Evolutionary conservation across 2,329 filamentous ascomycete species (phyloP).

Genomic region (Emmonsia crescens): DNA sequence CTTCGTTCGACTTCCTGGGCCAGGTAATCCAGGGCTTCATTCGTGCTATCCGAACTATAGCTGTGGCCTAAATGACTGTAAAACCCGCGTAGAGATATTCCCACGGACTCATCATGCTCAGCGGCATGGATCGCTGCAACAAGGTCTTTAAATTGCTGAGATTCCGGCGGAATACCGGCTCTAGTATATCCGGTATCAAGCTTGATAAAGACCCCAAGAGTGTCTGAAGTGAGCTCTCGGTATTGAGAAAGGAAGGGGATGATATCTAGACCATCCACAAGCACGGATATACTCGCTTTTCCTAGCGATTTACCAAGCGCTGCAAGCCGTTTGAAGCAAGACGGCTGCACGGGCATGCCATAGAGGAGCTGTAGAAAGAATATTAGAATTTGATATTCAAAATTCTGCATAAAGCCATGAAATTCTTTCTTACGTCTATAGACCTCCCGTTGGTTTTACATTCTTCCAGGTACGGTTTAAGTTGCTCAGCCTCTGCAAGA

Average conservation of each 20-base stretch:
- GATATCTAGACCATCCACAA: constrained; percentile 57
- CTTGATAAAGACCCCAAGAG: constrained; percentile 54
- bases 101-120: constrained; percentile 14
- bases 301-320: constrained; percentile 46
- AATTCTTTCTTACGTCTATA: constrained; percentile 39
- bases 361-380: constrained; percentile 45
- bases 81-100: constrained; percentile 46
- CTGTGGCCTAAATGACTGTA: constrained; percentile 64
- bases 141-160: constrained; percentile 22
- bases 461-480: constrained; percentile 50
- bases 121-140: constrained; percentile 15
- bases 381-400: background rate
- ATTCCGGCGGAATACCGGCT: constrained; percentile 50
- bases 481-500: constrained; percentile 56
- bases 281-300: constrained; percentile 45
- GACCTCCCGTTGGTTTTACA: constrained; percentile 45
- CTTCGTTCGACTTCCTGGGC: constrained; percentile 47
- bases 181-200: constrained; percentile 61
- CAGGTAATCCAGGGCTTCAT: constrained; percentile 49
- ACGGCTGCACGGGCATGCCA: constrained; percentile 56
- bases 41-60: constrained; percentile 47
- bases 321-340: constrained; percentile 50
- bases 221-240: constrained; percentile 32
- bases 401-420: background rate
- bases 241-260: constrained; percentile 40